Base-by-base conservation (phyloP, 176 grass and related monocot species). In the Microstegium vimineum region DNA sequence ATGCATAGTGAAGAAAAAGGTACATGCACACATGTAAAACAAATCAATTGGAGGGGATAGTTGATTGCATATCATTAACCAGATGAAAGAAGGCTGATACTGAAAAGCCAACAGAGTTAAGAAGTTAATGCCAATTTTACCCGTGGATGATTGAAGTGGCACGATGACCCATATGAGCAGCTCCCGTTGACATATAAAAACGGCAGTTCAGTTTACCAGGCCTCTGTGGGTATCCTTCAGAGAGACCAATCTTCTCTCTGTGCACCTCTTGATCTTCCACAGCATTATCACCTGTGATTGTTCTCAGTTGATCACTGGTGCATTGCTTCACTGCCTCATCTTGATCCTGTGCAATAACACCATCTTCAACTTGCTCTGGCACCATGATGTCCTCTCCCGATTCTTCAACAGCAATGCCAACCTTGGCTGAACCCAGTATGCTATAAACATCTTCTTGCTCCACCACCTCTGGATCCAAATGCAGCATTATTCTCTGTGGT, bases 111-210 rank as follows among this genome's bases (percentile, higher is more conserved):
- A 32, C 5, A 62, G 35, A 59, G 74, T 66, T 47, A 22, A 56
- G 23, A 46, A 69, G n/a, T 37, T 66, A 60, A 27, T 38, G 52
- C 4, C 4, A 57, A 67, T 68, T 74, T 79, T 84, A 77, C 82
- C 57, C 2, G 63, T 62, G 86, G 89, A 69, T 94, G 92, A 85
- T 91, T 88, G 34, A 75, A 86, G 5, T 62, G 45, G 78, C 92
- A 94, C 4, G 84, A 78, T n/a, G 33, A 17, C 18, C 92, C 92
- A 54, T 68, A 69, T 36, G 78, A 30, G 66, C 75, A 94, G 27
- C 40, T 78, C 33, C 89, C 86, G 1, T 89, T 68, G 62, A 78
- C 82, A 94, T 71, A 45, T 94, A 94, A 61, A 26, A 83, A 11
- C n/a, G 32, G 77, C 86, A 86, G 67, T 91, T 90, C 1, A 23